Percentiles rank a stretch among this genome's conserved stretches.
Conservation (phyloP, 2,329 filamentous ascomycete genomes). For the Penicillium olsonii region DNA sequence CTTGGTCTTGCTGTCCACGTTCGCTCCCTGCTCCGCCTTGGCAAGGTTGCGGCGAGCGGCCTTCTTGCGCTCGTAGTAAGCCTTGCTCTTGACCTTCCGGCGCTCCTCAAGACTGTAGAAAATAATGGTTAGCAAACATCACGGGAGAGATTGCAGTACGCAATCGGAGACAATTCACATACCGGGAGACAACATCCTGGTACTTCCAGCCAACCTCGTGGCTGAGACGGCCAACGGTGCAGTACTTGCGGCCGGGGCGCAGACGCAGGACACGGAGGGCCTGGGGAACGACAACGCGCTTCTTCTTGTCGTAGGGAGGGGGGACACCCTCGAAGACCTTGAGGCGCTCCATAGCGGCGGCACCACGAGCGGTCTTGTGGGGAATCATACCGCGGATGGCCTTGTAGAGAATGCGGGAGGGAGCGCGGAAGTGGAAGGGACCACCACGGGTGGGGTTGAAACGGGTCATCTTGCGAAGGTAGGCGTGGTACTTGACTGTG, state of each 20-base stretch:
- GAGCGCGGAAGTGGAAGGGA: constrained; percentile 99
- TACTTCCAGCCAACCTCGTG: constrained; percentile 99
- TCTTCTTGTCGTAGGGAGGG: constrained; percentile 99
- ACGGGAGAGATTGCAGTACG: neutral
- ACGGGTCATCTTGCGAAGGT: constrained; percentile 99
- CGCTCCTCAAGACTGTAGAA: constrained; percentile 87
- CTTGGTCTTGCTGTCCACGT: constrained; percentile 81
- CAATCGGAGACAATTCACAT: constrained; percentile 47
- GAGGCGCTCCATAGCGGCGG: constrained; percentile 93
- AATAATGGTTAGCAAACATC: constrained; percentile 20
- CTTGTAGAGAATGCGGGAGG: constrained; percentile 99
- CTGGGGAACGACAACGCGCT: constrained; percentile 99
- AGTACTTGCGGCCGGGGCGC: constrained; percentile 99
- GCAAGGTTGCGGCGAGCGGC: constrained; percentile 83
- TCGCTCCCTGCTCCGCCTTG: constrained; percentile 90
- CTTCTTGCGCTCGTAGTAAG: constrained; percentile 99
- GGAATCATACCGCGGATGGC: constrained; percentile 99
- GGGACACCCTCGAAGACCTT: constrained; percentile 99
- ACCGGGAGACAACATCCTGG: constrained; percentile 98
- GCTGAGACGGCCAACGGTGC: constrained; percentile 95
- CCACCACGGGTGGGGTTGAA: constrained; percentile 99
- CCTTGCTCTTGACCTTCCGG: constrained; percentile 98
- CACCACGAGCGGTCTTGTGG: constrained; percentile 98
- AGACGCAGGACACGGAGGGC: constrained; percentile 93
- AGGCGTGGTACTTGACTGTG: constrained; percentile 99